A percentile compares a stretch with the other conserved stretches of the same genome.
Evolutionary conservation across 2,329 filamentous ascomycete genomes (phyloP).

Genomic region (Chaetomiaceae sp.): DNA sequence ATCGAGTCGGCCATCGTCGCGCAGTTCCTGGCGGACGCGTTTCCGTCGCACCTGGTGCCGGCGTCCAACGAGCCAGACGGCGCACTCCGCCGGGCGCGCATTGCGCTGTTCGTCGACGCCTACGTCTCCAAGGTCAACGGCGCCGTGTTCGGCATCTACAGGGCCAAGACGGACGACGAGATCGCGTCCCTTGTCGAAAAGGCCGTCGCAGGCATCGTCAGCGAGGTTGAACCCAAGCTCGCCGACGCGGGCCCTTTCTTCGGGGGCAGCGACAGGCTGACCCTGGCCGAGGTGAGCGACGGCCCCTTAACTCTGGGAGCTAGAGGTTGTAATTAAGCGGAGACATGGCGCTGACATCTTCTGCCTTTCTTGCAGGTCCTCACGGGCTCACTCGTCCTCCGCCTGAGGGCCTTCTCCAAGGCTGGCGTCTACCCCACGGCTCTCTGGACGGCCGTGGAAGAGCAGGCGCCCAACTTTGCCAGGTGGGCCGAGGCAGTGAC

Average conservation of each 20-base stretch:
- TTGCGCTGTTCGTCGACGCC: slow-evolving; percentile 56
- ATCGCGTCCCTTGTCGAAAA: slow-evolving; percentile 42
- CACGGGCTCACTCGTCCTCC: slow-evolving; percentile 23
- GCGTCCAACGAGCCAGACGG: slow-evolving; percentile 44
- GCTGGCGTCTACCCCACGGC: slow-evolving; percentile 46
- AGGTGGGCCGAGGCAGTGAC: slow-evolving; percentile 59
- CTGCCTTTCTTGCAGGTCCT: slow-evolving; percentile 21
- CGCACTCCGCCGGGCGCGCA: slow-evolving; percentile 58
- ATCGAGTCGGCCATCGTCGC: slow-evolving; percentile 69
- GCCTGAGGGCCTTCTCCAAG: slow-evolving; percentile 33
- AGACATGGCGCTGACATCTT: no score
- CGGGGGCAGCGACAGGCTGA: slow-evolving; percentile 57
- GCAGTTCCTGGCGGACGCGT: slow-evolving; percentile 63
- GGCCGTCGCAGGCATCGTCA: slow-evolving; percentile 51
- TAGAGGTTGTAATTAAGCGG: no score
- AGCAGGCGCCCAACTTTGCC: slow-evolving; percentile 58
- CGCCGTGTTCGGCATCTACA: slow-evolving; percentile 40
- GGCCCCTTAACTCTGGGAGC: no score
- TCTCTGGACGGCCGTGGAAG: slow-evolving; percentile 40
- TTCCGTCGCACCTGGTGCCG: slow-evolving; percentile 62
- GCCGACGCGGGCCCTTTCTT: slow-evolving; percentile 52
- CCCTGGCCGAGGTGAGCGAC: slow-evolving; percentile 70
- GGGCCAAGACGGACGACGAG: slow-evolving; percentile 43
- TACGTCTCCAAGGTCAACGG: slow-evolving; percentile 35
- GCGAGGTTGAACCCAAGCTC: slow-evolving; percentile 69